Evolutionary conservation across 1,284 basidiomycete genomes (phyloP), one percentile per base, ranked within the genome.

Genomic region (Ceratobasidium sp.): DNA sequence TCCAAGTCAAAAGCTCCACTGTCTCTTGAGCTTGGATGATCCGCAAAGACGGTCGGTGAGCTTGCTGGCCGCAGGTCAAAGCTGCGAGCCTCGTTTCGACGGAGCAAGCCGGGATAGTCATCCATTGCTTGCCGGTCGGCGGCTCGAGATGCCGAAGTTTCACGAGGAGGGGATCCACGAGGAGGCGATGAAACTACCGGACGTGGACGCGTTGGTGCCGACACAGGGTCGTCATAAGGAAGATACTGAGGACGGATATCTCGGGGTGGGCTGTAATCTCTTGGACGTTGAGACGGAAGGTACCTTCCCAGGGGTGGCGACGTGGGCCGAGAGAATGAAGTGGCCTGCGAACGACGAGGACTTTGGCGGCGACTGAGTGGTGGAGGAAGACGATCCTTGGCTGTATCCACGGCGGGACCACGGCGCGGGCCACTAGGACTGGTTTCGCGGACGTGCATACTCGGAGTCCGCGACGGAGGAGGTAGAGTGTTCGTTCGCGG

Each of bases 131-230:
- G 68, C 51, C 68, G 54, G 14, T 71, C 41, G 29, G 19, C 31
- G 6, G 24, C 41, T 71, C 68, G 68, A 29, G 68, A 41, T 4
- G 46, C 43, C 29, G 43, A 37, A 31, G 37, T 22, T 46, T 71
- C 68, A 31, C 68, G 68, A 61, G 68, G 68, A 41, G 68, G 68
- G 43, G 68, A 71, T 71, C 68, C 68, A 71, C 68, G 68, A 59
- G 68, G 68, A 6, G 68, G 68, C 6, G 68, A 71, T 0, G 68
- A 71, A 34, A 71, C 68, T 48, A 71, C 56, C n/a, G 68, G 68
- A 29, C 68, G 68, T 13, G 68, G 68, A 11, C 68, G 68, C 6
- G 43, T 24, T 16, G 61, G 41, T 34, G 34, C 48, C 13, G 64
- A 37, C n/a, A 54, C 56, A 41, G 68, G 68, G 19, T 71, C 68